A percentile compares a stretch with the other conserved stretches of the same genome.
Conservation (phyloP, 106 monocot species). For the Dactylorhiza incarnata region DNA sequence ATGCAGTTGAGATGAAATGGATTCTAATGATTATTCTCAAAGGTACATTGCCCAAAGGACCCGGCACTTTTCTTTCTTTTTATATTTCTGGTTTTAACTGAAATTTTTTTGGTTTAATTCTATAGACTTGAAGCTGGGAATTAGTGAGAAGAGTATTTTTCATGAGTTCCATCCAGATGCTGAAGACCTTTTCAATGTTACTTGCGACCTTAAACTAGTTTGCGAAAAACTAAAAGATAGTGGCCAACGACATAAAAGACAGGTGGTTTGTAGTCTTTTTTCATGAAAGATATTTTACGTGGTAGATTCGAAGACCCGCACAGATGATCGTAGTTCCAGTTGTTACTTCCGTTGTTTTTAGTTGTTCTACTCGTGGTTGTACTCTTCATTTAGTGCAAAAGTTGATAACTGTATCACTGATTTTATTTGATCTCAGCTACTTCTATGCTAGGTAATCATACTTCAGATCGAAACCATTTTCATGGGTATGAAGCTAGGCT, state of each 20-base stretch:
- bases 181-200: slow-evolving; percentile 97
- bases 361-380: too few species aligned
- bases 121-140: slow-evolving; percentile 88
- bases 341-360: neutral
- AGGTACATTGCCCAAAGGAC: slow-evolving; percentile 24
- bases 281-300: neutral
- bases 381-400: neutral
- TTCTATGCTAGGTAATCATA: neutral
- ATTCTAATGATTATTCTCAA: slow-evolving; percentile 93
- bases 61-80: neutral
- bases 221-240: slow-evolving; percentile 88
- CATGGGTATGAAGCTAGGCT: neutral
- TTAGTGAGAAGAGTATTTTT: slow-evolving; percentile 93
- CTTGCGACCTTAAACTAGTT: slow-evolving; percentile 93
- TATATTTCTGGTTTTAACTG: neutral
- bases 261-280: slow-evolving; percentile 36
- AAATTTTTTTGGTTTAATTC: slow-evolving; percentile 1
- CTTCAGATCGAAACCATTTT: neutral
- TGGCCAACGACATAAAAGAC: slow-evolving; percentile 79
- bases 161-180: slow-evolving; percentile 99
- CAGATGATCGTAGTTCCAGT: neutral
- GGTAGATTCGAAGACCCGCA: neutral
- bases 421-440: neutral
- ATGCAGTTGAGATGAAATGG: slow-evolving; percentile 98
- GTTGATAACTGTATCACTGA: neutral